Evolutionary conservation across 371 early-diverging fungal species (phyloP).

Genomic region (Circinella minor): DNA sequence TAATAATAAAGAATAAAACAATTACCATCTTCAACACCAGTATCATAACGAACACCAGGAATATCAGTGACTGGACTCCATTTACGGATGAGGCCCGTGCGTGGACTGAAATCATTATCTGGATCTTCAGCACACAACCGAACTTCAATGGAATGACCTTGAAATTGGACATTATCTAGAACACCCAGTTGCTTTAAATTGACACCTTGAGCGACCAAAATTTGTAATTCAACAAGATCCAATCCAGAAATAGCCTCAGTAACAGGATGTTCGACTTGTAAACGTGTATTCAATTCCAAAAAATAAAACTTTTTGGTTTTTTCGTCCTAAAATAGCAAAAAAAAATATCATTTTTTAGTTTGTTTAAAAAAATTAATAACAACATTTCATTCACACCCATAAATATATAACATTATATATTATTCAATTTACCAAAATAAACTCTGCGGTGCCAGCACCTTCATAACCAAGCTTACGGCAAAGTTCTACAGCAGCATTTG

Average conservation of each 20-base stretch:
- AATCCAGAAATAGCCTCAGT: slow-evolving; percentile 92
- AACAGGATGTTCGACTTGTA: slow-evolving; percentile 96
- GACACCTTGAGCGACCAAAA: slow-evolving; percentile 68
- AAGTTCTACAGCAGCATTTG: slow-evolving; percentile 60
- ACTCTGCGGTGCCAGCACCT: slow-evolving; percentile 87
- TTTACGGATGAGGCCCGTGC: slow-evolving; percentile 74
- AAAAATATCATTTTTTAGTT: neutral
- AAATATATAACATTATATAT: too few relatives aligned
- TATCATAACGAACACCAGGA: slow-evolving; percentile 78
- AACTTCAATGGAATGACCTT: slow-evolving; percentile 85
- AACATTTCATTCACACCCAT: neutral
- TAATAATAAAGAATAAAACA: neutral
- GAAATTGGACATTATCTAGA: slow-evolving; percentile 53
- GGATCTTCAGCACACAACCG: slow-evolving; percentile 90
- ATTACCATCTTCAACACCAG: slow-evolving; percentile 80
- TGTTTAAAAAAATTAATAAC: neutral
- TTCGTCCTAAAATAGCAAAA: slow-evolving; percentile 34
- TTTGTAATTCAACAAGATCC: slow-evolving; percentile 93
- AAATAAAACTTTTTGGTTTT: slow-evolving; percentile 77
- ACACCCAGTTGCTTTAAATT: slow-evolving; percentile 49
- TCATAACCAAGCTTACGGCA: slow-evolving; percentile 64
- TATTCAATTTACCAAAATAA: slow-evolving; percentile 60
- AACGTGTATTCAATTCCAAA: slow-evolving; percentile 84
- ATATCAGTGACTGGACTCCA: slow-evolving; percentile 75
- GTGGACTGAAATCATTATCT: slow-evolving; percentile 86